phyloP scores from a whole-genome alignment of 768 basidiomycete genomes.

The Russula ochroleuca region DNA sequence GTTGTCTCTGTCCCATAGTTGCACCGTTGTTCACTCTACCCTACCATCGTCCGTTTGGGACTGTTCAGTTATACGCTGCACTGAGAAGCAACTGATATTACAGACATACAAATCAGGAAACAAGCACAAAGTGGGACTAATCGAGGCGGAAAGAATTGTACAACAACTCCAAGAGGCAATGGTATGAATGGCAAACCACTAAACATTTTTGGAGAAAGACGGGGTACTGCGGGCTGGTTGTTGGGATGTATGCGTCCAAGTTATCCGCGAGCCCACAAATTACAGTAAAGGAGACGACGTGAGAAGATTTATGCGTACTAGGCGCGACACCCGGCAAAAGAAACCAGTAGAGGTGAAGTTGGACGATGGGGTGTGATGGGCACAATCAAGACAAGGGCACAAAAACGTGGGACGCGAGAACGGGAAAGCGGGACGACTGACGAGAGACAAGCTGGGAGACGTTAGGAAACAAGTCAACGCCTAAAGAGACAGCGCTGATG shows the following conservation, averaged over 20 bases:
- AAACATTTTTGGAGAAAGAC: neutral
- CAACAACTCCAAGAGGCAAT: conserved; percentile 4
- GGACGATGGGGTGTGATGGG: conserved; percentile 6
- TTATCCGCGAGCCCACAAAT: conserved; percentile 26
- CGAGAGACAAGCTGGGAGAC: neutral
- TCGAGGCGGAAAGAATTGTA: conserved; percentile 6
- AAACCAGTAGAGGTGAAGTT: conserved; percentile 1
- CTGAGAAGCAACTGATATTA: too few species aligned
- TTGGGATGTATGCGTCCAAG: conserved; percentile 17
- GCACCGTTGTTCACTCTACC: too few species aligned
- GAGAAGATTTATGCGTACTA: conserved; percentile 12
- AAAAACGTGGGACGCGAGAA: conserved; percentile 5
- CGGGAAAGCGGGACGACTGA: neutral
- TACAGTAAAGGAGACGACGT: conserved; percentile 12
- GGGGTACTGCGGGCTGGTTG: neutral
- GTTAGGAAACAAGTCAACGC: conserved; percentile 1
- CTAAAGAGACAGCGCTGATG: too few species aligned
- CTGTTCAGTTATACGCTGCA: too few species aligned
- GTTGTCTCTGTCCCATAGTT: too few species aligned
- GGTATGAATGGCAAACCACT: conserved; percentile 1
- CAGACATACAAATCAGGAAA: conserved; percentile 26
- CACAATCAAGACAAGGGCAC: conserved; percentile 6
- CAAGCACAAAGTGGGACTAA: conserved; percentile 16
- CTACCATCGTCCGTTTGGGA: too few species aligned
- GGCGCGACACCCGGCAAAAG: neutral